Percentiles rank a stretch among this genome's conserved stretches.
These are phyloP conservation scores for Mycena alexandri DNA, from an alignment of 768 basidiomycete genomes.

Conservation along the genomic window DNA sequence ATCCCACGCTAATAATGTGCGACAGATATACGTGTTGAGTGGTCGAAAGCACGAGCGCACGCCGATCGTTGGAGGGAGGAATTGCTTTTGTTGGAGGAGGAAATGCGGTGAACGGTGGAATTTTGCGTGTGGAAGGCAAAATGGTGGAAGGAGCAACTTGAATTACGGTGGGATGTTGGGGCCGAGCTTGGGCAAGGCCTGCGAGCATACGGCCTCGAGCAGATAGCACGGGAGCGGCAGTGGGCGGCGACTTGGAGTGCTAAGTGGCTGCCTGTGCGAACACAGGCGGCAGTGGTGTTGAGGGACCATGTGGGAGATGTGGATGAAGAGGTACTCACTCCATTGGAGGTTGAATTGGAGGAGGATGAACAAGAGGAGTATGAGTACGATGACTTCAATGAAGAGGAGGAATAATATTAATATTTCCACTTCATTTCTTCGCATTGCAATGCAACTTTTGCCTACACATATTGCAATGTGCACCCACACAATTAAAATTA, in stretches of 20 bases:
- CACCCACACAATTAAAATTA: no score
- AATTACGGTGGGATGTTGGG: not conserved
- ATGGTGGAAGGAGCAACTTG: constrained; percentile 20
- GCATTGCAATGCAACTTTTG: no score
- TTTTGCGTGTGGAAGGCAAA: constrained; percentile 33
- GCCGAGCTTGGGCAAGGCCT: not conserved
- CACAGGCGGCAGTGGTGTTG: not conserved
- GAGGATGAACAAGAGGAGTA: not conserved
- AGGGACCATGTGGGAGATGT: not conserved
- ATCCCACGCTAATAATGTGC: no score
- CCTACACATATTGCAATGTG: no score
- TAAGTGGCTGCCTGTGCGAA: not conserved
- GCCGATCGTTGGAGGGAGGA: constrained; percentile 44
- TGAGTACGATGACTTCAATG: not conserved
- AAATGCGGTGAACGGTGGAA: constrained; percentile 42
- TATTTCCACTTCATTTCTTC: no score
- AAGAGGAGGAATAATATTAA: not conserved
- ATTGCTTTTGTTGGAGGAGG: constrained; percentile 40
- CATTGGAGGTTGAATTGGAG: not conserved
- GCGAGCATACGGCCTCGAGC: constrained; percentile 6
- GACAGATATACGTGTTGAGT: constrained; percentile 42
- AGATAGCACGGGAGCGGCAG: not conserved
- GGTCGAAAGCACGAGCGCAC: constrained; percentile 41
- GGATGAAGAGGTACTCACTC: not conserved
- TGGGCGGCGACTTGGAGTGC: not conserved